phyloP scores from a whole-genome alignment of 352 stramenopile genomes.

The Phytopythium chamaehyphon region DNA sequence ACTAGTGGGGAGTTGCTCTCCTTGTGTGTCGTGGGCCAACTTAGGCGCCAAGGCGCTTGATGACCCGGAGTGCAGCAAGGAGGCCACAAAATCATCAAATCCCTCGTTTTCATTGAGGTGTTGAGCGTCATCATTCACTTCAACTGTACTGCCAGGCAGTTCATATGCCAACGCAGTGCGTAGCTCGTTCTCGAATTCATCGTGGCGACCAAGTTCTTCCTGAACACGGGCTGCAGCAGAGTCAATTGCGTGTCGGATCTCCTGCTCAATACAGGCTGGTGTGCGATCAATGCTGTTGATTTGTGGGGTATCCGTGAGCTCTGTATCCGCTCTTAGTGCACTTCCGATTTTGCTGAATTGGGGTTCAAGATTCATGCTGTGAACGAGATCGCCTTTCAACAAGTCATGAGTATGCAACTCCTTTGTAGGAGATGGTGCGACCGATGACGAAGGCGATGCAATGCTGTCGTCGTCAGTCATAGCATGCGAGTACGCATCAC shows the following conservation, averaged over 20 bases:
- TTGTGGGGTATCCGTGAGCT: not conserved
- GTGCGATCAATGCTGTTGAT: slow-evolving; percentile 21
- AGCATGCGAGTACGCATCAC: not conserved
- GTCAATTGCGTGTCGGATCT: slow-evolving; percentile 55
- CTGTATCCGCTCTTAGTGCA: too few species aligned
- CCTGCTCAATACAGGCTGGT: slow-evolving; percentile 42
- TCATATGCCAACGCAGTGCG: slow-evolving; percentile 11
- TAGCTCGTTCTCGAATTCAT: slow-evolving; percentile 38
- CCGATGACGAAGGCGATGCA: not conserved
- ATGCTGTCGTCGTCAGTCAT: slow-evolving; percentile 3
- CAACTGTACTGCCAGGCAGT: not conserved
- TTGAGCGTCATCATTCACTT: not conserved
- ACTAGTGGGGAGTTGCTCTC: slow-evolving; percentile 1
- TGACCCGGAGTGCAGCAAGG: not conserved
- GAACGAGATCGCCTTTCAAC: not conserved
- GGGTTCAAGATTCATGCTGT: not conserved
- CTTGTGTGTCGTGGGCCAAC: not conserved
- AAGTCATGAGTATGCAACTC: not conserved
- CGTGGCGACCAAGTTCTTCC: slow-evolving; percentile 27
- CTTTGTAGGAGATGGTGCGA: slow-evolving; percentile 1
- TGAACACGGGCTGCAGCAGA: slow-evolving; percentile 38
- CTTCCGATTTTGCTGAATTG: too few species aligned
- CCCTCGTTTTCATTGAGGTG: slow-evolving; percentile 1
- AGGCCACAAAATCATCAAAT: slow-evolving; percentile 5
- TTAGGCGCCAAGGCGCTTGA: not conserved